Evolutionary conservation across 805 yeast genomes (phyloP).

Genomic region (Kuraishia cidri): DNA sequence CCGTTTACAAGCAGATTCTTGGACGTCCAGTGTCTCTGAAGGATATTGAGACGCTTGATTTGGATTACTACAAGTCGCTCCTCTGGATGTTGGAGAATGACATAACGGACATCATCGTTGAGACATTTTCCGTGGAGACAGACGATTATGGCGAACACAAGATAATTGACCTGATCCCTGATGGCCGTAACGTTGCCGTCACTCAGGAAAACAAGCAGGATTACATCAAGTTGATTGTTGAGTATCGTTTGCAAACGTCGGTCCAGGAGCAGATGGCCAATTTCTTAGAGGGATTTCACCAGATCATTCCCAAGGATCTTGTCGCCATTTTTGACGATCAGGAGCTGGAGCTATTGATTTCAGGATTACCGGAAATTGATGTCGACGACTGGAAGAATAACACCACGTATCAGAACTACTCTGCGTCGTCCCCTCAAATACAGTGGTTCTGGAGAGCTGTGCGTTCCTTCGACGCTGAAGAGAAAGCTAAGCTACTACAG

Average conservation of each 20-base stretch:
- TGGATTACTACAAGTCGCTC: slow-evolving; percentile 85
- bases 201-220: slow-evolving; percentile 88
- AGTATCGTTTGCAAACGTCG: slow-evolving; percentile 74
- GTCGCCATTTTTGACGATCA: slow-evolving; percentile 90
- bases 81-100: slow-evolving; percentile 97
- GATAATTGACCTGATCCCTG: slow-evolving; percentile 69
- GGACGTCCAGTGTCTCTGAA: slow-evolving; percentile 76
- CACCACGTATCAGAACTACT: slow-evolving; percentile 72
- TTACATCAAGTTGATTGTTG: slow-evolving; percentile 79
- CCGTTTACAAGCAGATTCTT: slow-evolving; percentile 82
- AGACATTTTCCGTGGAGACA: slow-evolving; percentile 87
- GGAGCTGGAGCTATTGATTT: slow-evolving; percentile 83
- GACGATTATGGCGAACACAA: slow-evolving; percentile 92
- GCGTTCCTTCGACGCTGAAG: slow-evolving; percentile 86
- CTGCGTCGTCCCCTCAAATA: slow-evolving; percentile 75
- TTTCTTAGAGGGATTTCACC: slow-evolving; percentile 82
- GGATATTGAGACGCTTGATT: slow-evolving; percentile 90
- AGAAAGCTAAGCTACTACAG: slow-evolving; percentile 86
- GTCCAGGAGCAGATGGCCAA: slow-evolving; percentile 83
- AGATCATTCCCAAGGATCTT: slow-evolving; percentile 76
- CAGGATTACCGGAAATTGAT: slow-evolving; percentile 94
- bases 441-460: slow-evolving; percentile 99
- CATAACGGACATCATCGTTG: slow-evolving; percentile 90
- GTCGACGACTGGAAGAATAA: slow-evolving; percentile 94
- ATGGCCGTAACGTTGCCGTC: slow-evolving; percentile 79